A percentile compares a stretch with the other conserved stretches of the same genome.
These are phyloP conservation scores for Cystofilobasidium bisporidii DNA, from an alignment of 768 basidiomycete genomes.

Conservation along the genomic window DNA sequence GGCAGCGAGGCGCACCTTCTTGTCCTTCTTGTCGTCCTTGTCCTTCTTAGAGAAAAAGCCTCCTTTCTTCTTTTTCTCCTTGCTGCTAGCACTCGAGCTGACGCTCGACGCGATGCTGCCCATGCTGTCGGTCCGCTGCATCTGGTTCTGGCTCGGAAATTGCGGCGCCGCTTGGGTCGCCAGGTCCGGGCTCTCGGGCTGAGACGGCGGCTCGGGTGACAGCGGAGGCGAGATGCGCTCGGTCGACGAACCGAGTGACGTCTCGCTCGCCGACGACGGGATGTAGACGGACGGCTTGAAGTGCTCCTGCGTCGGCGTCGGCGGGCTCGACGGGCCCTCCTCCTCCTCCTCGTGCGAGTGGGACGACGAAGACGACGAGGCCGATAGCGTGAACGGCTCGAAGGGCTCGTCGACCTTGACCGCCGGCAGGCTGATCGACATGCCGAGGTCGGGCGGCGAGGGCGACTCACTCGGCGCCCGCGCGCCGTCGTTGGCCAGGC, in stretches of 20 bases:
- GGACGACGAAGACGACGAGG: neutral
- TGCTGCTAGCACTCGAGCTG: slow-evolving; percentile 13
- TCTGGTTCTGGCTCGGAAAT: slow-evolving; percentile 1
- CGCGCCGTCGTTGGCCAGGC: neutral
- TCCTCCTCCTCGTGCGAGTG: slow-evolving; percentile 1
- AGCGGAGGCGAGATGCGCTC: neutral
- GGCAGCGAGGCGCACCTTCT: slow-evolving; percentile 40
- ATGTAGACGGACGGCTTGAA: slow-evolving; percentile 7
- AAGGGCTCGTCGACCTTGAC: slow-evolving; percentile 14
- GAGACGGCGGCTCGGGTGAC: neutral
- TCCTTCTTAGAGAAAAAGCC: slow-evolving; percentile 32
- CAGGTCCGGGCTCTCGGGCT: neutral
- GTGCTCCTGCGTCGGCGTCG: slow-evolving; percentile 22
- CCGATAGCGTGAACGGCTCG: slow-evolving; percentile 7
- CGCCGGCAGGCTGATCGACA: slow-evolving; percentile 17
- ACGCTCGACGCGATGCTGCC: slow-evolving; percentile 9
- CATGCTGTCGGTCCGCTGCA: slow-evolving; percentile 14
- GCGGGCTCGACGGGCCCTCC: slow-evolving; percentile 6
- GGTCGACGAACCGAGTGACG: slow-evolving; percentile 7
- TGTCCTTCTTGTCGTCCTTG: slow-evolving; percentile 41
- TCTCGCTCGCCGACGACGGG: slow-evolving; percentile 16
- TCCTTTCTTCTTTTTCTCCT: slow-evolving; percentile 38
- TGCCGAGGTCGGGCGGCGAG: slow-evolving; percentile 18
- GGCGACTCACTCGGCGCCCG: slow-evolving; percentile 18
- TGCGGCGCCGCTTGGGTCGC: neutral